phyloP scores from a whole-genome alignment of 2,329 filamentous ascomycete genomes.

The Blastomyces parvus region DNA sequence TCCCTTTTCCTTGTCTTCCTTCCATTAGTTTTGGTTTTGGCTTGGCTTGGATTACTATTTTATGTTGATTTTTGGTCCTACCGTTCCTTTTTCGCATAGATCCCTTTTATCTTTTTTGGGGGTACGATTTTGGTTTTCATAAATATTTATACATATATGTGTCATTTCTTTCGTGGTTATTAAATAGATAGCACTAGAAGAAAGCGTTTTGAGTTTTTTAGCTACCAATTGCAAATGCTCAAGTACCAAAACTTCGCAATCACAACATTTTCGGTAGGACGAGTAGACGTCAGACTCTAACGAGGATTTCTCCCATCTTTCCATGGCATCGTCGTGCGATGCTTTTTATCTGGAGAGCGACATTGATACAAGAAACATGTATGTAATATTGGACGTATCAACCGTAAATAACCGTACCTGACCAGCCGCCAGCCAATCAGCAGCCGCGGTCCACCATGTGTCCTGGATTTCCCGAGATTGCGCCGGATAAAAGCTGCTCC shows the following conservation, averaged over 20 bases:
- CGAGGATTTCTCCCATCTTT: no score
- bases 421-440: conserved; percentile 2
- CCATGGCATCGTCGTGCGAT: no score
- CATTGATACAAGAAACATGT: no score
- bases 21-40: conserved; percentile 7
- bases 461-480: neutral
- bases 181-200: no score
- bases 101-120: neutral
- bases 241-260: no score
- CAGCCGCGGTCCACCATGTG: neutral
- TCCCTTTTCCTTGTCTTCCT: conserved; percentile 5
- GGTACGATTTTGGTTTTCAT: neutral
- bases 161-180: no score
- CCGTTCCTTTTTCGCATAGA: neutral
- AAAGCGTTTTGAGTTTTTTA: no score
- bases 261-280: no score
- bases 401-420: neutral
- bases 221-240: no score
- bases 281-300: no score
- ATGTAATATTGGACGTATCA: no score
- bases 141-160: neutral
- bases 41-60: neutral
- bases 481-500: neutral
- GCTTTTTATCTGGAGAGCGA: no score
- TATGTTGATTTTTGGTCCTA: neutral